Evolutionary conservation across 768 basidiomycete species (phyloP).

Genomic region (Vishniacozyma victoriae): DNA sequence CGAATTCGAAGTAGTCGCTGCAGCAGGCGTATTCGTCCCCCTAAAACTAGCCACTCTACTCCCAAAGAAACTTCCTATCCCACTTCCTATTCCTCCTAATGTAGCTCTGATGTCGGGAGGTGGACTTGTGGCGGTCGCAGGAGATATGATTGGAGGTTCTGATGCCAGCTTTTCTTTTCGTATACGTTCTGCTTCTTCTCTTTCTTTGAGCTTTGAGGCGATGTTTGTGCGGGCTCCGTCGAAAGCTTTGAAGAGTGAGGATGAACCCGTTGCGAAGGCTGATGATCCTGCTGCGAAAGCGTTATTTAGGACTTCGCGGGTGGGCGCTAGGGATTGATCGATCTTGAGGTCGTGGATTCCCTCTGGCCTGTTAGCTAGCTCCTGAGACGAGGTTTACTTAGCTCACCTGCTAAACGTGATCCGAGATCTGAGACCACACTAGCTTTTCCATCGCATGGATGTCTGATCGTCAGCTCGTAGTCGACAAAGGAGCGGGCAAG

Average conservation of each 20-base stretch:
- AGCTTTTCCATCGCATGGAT: slow-evolving; percentile 87
- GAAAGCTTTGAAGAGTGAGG: slow-evolving; percentile 79
- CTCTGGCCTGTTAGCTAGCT: slow-evolving; percentile 51
- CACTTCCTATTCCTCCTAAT: slow-evolving; percentile 40
- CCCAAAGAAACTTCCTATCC: slow-evolving; percentile 44
- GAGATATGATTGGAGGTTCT: neutral
- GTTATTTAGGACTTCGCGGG: slow-evolving; percentile 77
- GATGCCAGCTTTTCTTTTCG: neutral
- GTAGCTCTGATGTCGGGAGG: slow-evolving; percentile 33
- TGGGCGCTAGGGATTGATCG: slow-evolving; percentile 87
- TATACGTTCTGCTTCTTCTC: slow-evolving; percentile 19
- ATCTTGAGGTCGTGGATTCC: slow-evolving; percentile 89
- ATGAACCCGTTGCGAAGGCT: slow-evolving; percentile 55
- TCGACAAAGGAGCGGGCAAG: slow-evolving; percentile 1
- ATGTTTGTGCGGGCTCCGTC: slow-evolving; percentile 69
- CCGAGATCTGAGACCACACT: slow-evolving; percentile 87
- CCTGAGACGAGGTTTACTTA: neutral
- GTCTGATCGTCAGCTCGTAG: slow-evolving; percentile 51
- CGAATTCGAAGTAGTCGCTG: neutral
- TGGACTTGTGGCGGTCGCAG: neutral
- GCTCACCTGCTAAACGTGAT: slow-evolving; percentile 61
- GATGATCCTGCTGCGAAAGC: slow-evolving; percentile 79
- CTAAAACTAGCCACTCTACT: slow-evolving; percentile 30
- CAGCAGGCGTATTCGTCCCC: neutral
- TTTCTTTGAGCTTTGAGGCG: slow-evolving; percentile 28